phyloP scores from a whole-genome alignment of 1,284 basidiomycete genomes.

The Heterobasidion irregulare region DNA sequence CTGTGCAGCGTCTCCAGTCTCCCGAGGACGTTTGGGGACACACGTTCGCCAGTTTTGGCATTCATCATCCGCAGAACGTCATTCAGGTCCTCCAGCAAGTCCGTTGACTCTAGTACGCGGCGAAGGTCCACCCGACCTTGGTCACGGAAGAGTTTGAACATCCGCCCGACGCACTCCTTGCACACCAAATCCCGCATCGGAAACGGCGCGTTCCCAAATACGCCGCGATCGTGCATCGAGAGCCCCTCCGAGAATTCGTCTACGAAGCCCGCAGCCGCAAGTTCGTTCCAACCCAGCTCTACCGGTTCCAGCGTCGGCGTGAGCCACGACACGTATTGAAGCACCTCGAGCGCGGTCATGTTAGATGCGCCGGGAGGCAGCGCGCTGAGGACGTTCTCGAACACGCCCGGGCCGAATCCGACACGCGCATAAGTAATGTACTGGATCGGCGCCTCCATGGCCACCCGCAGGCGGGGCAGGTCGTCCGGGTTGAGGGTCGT shows the following conservation, averaged over 20 bases:
- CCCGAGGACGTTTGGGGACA: slow-evolving; percentile 18
- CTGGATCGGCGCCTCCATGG: slow-evolving; percentile 29
- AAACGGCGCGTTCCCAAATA: slow-evolving; percentile 17
- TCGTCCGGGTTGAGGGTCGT: slow-evolving; percentile 69
- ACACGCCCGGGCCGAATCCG: slow-evolving; percentile 17
- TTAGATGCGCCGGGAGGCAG: slow-evolving; percentile 29
- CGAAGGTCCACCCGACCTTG: slow-evolving; percentile 14
- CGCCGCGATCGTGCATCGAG: slow-evolving; percentile 16
- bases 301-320: slow-evolving; percentile 17
- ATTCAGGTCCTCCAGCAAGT: slow-evolving; percentile 13
- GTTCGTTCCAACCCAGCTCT: slow-evolving; percentile 9
- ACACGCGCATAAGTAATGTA: slow-evolving; percentile 27
- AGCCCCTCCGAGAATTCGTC: slow-evolving; percentile 18
- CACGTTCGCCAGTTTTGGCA: slow-evolving; percentile 15
- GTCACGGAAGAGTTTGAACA: slow-evolving; percentile 18
- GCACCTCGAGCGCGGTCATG: slow-evolving; percentile 14
- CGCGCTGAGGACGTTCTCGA: slow-evolving; percentile 19
- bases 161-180: slow-evolving; percentile 12
- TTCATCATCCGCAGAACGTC: slow-evolving; percentile 13
- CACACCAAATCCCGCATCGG: slow-evolving; percentile 19
- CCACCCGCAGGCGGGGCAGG: slow-evolving; percentile 50
- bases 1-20: slow-evolving; percentile 81
- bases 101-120: slow-evolving; percentile 12
- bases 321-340: slow-evolving; percentile 19
- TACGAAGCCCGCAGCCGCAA: slow-evolving; percentile 13